Percentiles rank a stretch among this genome's conserved stretches.
Conservation (phyloP, 140 eudicot genomes). For the Erigeron philadelphicus region DNA sequence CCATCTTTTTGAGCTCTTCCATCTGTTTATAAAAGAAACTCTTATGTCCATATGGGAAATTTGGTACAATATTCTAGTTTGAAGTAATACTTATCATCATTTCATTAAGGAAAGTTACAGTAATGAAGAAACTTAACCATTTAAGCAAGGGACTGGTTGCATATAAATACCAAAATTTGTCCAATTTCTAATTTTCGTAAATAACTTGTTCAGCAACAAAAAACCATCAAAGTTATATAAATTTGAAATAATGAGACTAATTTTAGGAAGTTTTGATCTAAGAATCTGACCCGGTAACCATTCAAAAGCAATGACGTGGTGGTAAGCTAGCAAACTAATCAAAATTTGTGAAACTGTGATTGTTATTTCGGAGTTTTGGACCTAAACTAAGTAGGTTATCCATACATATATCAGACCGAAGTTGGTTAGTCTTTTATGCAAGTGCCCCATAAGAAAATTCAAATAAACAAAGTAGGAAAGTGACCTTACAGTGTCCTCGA, state of each 20-base stretch:
- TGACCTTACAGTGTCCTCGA: slow-evolving; percentile 62
- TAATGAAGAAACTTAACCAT: slow-evolving; percentile 15
- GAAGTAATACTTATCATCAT: background rate
- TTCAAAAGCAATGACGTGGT: no score
- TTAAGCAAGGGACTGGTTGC: background rate
- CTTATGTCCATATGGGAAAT: slow-evolving; percentile 14
- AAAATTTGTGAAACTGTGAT: background rate
- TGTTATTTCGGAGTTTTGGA: background rate
- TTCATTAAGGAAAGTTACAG: slow-evolving; percentile 1
- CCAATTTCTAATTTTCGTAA: background rate
- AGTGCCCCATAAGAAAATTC: background rate
- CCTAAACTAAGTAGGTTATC: background rate
- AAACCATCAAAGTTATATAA: background rate
- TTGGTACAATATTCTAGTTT: background rate
- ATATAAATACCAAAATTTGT: background rate
- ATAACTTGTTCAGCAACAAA: background rate
- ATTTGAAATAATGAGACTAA: no score
- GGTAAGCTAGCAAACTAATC: background rate
- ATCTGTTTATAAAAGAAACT: slow-evolving; percentile 31
- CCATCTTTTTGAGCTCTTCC: slow-evolving; percentile 69
- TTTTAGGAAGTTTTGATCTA: no score
- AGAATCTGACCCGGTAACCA: no score
- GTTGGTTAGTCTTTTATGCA: background rate
- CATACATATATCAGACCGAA: background rate
- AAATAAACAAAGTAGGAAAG: background rate